Conservation (phyloP, 176 grass and related monocot species). For the Carex myosuroides region DNA sequence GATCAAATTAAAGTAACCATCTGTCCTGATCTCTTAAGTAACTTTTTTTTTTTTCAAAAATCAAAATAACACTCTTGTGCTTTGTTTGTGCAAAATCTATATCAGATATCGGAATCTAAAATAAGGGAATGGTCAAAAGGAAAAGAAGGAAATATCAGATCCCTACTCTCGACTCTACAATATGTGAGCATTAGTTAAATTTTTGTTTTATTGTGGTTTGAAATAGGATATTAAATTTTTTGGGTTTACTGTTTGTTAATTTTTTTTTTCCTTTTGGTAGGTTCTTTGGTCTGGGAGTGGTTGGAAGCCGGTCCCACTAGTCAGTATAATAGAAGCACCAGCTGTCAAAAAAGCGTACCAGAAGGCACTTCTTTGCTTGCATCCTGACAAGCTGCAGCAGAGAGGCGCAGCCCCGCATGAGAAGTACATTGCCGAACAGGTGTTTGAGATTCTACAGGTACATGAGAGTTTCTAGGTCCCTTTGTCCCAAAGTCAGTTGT, state of each 20-base stretch:
- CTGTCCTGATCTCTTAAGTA: not conserved
- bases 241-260: slow-evolving; percentile 9
- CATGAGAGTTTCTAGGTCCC: slow-evolving; percentile 8
- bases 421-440: slow-evolving; percentile 85
- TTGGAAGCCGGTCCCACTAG: slow-evolving; percentile 87
- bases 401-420: slow-evolving; percentile 57
- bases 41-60: slow-evolving; percentile 7
- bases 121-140: slow-evolving; percentile 83
- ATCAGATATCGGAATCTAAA: slow-evolving; percentile 66
- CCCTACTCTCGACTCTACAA: slow-evolving; percentile 90
- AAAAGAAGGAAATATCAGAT: slow-evolving; percentile 97
- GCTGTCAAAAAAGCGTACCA: slow-evolving; percentile 88
- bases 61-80: not conserved
- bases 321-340: slow-evolving; percentile 84
- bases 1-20: slow-evolving; percentile 70
- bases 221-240: not conserved
- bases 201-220: slow-evolving; percentile 19
- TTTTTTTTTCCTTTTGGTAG: slow-evolving; percentile 23
- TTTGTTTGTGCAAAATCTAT: slow-evolving; percentile 20
- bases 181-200: slow-evolving; percentile 58
- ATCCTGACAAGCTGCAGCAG: slow-evolving; percentile 95
- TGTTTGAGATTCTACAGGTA: slow-evolving; percentile 99
- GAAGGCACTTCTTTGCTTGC: slow-evolving; percentile 74
- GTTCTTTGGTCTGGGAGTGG: slow-evolving; percentile 77
- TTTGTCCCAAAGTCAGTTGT: not conserved